Evolutionary conservation across 1,284 basidiomycete genomes (phyloP), one percentile per base, ranked within the genome.

Genomic region (Microbotryum silenes-acaulis): DNA sequence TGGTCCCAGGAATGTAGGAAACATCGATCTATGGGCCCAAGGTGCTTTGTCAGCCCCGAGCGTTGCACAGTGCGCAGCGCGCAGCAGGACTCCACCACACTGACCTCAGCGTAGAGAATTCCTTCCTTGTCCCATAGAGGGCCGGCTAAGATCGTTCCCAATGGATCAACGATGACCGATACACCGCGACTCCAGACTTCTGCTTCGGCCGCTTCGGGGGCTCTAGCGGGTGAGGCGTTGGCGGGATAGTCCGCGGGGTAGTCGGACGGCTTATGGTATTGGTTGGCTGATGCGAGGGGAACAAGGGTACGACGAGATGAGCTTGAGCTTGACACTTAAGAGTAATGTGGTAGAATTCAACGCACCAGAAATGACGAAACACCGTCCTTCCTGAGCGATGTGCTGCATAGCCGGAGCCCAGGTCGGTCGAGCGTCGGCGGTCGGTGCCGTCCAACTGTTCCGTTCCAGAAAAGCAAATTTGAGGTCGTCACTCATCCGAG

Each of bases 381-480:
- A 86, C 21, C 87, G 80, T 0, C 86, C 87, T 74, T 89, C 87
- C 58, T 85, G 27, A 27, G 27, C 27, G 58, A 89, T 85, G 72
- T 88, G 86, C 57, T 79, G 75, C 85, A 88, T 87, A 0, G 82
- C 81, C 57, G 79, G 78, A 61, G 81, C 78, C 86, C 86, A 88
- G 1, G 77, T 78, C 2, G 81, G 79, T 16, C 87, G 78, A 3
- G 79, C 78, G 69, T 89, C 87, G 27, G 87, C 86, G 1, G 85
- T 87, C 0, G 85, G 85, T 0, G 83, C 85, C 69, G 72, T 85
- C 86, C 27, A 86, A 77, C 69, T 85, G 80, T 2, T 81, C 82
- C 6, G 14, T 12, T 12, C 37, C 37, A 37, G 37, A 37, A 9
- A 25, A 25, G 25, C 25, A 25, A 25, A 25, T 25, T 16, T 83